Conservation (phyloP, 192 early-diverging fungal genomes). For the Cladochytrium replicatum region DNA sequence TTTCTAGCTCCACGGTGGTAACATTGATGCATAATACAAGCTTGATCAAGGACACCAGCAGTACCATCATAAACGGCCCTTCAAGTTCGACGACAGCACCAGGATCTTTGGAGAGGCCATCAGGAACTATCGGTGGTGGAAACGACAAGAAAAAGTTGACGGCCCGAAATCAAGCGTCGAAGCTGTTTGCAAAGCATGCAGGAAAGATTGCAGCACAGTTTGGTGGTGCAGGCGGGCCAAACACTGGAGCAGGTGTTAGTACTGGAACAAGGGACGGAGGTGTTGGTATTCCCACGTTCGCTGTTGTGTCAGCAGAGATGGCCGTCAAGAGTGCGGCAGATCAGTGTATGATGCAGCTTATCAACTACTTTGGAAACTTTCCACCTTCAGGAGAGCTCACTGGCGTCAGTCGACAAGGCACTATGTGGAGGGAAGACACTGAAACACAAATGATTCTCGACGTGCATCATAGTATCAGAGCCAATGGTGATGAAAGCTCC, state of each 20-base stretch:
- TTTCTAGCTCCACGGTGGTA: not conserved
- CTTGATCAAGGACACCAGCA: too few species aligned
- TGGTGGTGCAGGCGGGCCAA: not conserved
- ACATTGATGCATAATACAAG: not conserved
- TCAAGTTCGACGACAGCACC: not conserved
- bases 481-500: not conserved
- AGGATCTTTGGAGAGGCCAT: not conserved
- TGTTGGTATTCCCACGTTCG: conserved; percentile 43
- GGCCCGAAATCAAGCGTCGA: conserved; percentile 11
- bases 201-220: not conserved
- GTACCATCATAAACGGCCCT: too few species aligned
- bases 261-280: conserved; percentile 31
- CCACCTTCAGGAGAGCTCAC: conserved; percentile 51
- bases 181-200: conserved; percentile 18
- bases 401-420: conserved; percentile 50
- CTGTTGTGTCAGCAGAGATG: conserved; percentile 34
- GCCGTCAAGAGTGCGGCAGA: conserved; percentile 67
- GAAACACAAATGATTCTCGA: conserved; percentile 20
- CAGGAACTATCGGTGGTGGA: not conserved
- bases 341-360: conserved; percentile 54
- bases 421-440: conserved; percentile 49
- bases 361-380: conserved; percentile 64
- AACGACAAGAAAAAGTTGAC: conserved; percentile 6
- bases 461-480: not conserved
- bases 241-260: conserved; percentile 8